Base-by-base conservation (phyloP, 2,329 filamentous ascomycete species). In the Tolypocladium pustulatum region DNA sequence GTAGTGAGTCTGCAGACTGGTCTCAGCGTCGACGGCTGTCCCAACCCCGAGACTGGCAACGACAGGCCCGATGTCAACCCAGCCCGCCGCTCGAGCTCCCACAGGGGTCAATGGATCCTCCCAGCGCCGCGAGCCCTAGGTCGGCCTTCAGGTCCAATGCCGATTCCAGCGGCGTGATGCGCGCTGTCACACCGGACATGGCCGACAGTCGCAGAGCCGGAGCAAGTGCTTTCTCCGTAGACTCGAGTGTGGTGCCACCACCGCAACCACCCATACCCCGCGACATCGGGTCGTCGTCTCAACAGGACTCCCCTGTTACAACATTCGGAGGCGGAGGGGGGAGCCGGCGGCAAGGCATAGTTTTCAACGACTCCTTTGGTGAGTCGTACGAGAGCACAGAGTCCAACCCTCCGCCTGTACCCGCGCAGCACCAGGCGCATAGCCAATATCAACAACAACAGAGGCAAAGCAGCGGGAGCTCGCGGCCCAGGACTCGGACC, bases 141-240 rank as follows among this genome's bases (percentile, higher is more conserved):
- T 69, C 73, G 52, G 65, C 69, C 57, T 72, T 71, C 61, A 66
- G 71, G 58, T 61, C 67, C 58, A 69, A 66, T 54, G 59, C 68
- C 56, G 15, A 34, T 30, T 63, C 67, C 57, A 72, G 75, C 63
- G 67, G 70, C 62, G 82, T 81, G 53, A 82, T 87, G 66, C 83
- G 87, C 62, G 76, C 85, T 59, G 84, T 89, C 63, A 89, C 86
- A 61, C 86, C 87, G 63, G 87, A 90, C 51, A 73, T 72, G 49
- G 62, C 69, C 61, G 78, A 80, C 51, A 60, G 65, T 66, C 67
- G 64, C 64, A 67, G 64, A 61, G 62, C 62, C 40, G 64, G 60
- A 52, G 57, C 65, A 55, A 66, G 62, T 58, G 60, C 67, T 37
- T 54, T 61, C 37, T 59, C 64, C 38, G 56, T 58, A 37, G 66